Percentiles rank a stretch among this genome's conserved stretches.
These are phyloP conservation scores for Trichosporon ovoides DNA, from an alignment of 1,284 basidiomycete species.

Conservation along the genomic window DNA sequence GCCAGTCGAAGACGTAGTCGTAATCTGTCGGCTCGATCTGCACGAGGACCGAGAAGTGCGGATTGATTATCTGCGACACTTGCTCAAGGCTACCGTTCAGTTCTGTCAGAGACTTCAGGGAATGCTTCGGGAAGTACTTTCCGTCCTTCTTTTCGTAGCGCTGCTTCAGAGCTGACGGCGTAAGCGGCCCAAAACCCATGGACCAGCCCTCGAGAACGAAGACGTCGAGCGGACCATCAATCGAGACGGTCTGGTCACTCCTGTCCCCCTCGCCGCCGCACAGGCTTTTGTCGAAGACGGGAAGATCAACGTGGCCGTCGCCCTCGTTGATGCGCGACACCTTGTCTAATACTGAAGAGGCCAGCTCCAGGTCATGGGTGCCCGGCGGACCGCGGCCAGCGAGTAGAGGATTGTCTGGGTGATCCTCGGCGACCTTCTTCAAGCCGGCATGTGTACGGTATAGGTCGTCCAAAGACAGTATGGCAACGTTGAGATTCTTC, in stretches of 20 bases:
- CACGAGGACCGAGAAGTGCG: slow-evolving; percentile 29
- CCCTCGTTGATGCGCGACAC: slow-evolving; percentile 13
- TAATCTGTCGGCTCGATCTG: slow-evolving; percentile 34
- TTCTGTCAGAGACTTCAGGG: slow-evolving; percentile 22
- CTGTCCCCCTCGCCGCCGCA: slow-evolving; percentile 78
- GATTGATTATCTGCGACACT: slow-evolving; percentile 28
- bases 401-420: slow-evolving; percentile 39
- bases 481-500: slow-evolving; percentile 24
- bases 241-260: slow-evolving; percentile 46
- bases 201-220: slow-evolving; percentile 64
- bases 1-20: slow-evolving; percentile 56
- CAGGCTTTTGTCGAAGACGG: slow-evolving; percentile 81
- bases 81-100: slow-evolving; percentile 32
- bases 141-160: slow-evolving; percentile 34
- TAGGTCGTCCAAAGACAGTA: slow-evolving; percentile 41
- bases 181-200: slow-evolving; percentile 48
- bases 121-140: slow-evolving; percentile 28
- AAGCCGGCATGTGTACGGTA: slow-evolving; percentile 37
- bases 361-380: slow-evolving; percentile 36
- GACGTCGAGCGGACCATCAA: slow-evolving; percentile 61
- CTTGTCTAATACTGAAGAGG: neutral
- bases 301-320: slow-evolving; percentile 38
- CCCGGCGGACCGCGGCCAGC: slow-evolving; percentile 44
- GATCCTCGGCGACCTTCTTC: slow-evolving; percentile 25
- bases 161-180: slow-evolving; percentile 40